These are phyloP conservation scores for Neocatenulostroma microsporum DNA, from an alignment of 2,329 filamentous ascomycete genomes.

Conservation along the genomic window DNA sequence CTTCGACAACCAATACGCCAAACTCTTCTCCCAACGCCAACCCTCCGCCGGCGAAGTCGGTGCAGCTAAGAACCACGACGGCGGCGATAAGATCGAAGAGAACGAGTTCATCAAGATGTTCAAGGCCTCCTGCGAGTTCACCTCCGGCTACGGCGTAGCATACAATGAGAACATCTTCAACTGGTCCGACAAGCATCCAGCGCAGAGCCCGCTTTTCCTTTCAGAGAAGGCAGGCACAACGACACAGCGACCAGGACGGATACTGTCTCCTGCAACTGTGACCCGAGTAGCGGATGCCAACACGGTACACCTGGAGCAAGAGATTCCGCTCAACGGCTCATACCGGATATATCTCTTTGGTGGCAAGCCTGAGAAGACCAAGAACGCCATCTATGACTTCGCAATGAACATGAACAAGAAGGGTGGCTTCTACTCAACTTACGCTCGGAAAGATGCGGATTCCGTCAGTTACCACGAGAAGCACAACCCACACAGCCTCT, in stretches of 20 bases:
- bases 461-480: conserved; percentile 66
- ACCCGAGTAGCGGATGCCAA: conserved; percentile 85
- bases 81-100: conserved; percentile 40
- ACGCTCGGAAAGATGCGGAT: conserved; percentile 54
- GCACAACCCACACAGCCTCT: conserved; percentile 75
- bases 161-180: conserved; percentile 79
- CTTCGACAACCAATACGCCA: conserved; percentile 85
- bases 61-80: conserved; percentile 52
- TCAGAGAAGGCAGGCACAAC: conserved; percentile 46
- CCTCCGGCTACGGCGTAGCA: conserved; percentile 81
- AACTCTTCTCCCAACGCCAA: conserved; percentile 73
- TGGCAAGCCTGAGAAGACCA: conserved; percentile 55
- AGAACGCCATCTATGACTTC: conserved; percentile 61
- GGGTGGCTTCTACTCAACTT: conserved; percentile 64
- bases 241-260: conserved; percentile 63
- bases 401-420: conserved; percentile 56
- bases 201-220: conserved; percentile 62
- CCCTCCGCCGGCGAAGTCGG: conserved; percentile 66
- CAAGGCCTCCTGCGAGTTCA: conserved; percentile 87
- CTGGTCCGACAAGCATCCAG: conserved; percentile 67
- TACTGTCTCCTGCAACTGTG: conserved; percentile 71
- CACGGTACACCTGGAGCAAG: conserved; percentile 81
- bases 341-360: conserved; percentile 82
- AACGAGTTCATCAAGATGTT: conserved; percentile 84
- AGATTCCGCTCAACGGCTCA: conserved; percentile 78